Base-by-base conservation (phyloP, 2,329 filamentous ascomycete genomes). In the Clarireedia homoeocarpa region DNA sequence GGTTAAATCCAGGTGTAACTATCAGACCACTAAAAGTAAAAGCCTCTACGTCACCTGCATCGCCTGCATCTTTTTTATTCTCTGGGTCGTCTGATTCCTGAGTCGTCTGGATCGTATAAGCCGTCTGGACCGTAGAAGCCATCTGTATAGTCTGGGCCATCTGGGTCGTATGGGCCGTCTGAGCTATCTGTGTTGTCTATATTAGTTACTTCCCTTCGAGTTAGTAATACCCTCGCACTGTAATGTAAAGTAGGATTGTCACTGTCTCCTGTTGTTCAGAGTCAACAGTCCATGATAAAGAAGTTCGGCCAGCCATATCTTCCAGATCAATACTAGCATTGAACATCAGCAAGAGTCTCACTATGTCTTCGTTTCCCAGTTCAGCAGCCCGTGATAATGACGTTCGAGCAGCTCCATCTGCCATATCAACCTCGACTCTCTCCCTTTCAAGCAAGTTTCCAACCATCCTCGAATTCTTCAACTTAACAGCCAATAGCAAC, bases 341-440 rank as follows among this genome's bases (percentile, higher is more conserved):
- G 10, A 26, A 56, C n/a, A 56, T 45, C 4, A 61, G 44, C 5
- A 66, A 53, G 5, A 61, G 17, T 23, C 55, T 53, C 1, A 63
- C 57, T 26, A 62, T 47, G 23, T 10, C 38, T 17, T 53, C 42
- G 5, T 59, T n/a, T 12, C 53, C 52, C 6, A 6, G n/a, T 23
- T 7, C 2, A 27, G 52, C 49, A 26, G 62, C 61, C 10, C 7
- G 48, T 6, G 6, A 42, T 27, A 58, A 42, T 17, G 39, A 3
- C 10, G 24, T 23, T 9, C 7, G 15, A 5, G 9, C 39, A 9
- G 20, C 10, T 34, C 34, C 44, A 42, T 63, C 58, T 42, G 59
- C 56, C 5, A 53, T 52, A 24, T 64, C 53, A 12, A 62, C 38
- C 4, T 61, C 48, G 24, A 55, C 47, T 7, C 46, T 9, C 6